A percentile compares a stretch with the other conserved stretches of the same genome.
Evolutionary conservation across 257 asterid species (phyloP).

Genomic region (Lavandula angustifolia): DNA sequence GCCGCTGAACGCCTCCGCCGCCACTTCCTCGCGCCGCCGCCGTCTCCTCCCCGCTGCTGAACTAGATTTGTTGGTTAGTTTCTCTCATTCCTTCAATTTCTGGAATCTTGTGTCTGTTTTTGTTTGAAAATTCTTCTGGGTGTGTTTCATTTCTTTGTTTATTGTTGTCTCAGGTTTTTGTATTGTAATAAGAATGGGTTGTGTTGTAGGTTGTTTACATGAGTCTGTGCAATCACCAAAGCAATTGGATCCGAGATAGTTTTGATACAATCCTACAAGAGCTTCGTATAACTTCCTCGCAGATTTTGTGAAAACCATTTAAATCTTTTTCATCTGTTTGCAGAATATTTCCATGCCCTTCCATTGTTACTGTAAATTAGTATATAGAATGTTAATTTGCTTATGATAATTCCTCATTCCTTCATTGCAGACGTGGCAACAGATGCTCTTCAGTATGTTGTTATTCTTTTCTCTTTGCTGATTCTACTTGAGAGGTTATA

Average conservation of each 20-base stretch:
- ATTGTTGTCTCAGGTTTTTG: no score
- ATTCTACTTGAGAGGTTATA: background rate
- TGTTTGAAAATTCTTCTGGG: no score
- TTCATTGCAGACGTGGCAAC: constrained; percentile 65
- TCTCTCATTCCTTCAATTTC: no score
- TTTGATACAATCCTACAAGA: background rate
- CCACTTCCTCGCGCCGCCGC: no score
- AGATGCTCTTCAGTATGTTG: constrained; percentile 93
- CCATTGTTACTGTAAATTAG: background rate
- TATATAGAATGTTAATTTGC: constrained; percentile 2
- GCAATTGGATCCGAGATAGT: background rate
- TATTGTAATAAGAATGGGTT: no score
- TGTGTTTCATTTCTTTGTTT: no score
- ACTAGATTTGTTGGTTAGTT: no score
- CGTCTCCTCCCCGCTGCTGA: no score
- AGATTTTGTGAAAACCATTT: constrained; percentile 2
- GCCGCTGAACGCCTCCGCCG: no score
- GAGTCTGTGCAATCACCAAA: background rate
- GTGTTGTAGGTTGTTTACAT: no score
- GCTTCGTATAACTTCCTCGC: constrained; percentile 12
- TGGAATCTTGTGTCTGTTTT: no score
- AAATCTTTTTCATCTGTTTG: constrained; percentile 2
- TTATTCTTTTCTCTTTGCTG: constrained; percentile 14
- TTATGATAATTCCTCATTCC: constrained; percentile 3
- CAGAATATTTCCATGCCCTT: background rate